A percentile compares a stretch with the other conserved stretches of the same genome.
phyloP scores from a whole-genome alignment of 352 stramenopile species.

The Globisporangium lucens region DNA sequence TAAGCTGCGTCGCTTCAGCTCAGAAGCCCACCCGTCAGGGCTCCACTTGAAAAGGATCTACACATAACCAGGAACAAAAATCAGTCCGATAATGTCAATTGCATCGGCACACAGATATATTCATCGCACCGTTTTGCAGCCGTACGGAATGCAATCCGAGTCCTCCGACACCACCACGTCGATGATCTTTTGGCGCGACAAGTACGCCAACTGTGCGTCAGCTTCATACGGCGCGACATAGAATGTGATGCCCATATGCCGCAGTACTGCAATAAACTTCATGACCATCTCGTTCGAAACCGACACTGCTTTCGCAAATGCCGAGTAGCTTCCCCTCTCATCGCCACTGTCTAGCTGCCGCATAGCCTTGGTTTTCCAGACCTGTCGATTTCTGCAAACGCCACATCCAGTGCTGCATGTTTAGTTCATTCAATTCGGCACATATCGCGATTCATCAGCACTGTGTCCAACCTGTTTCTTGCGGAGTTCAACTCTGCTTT shows the following conservation, averaged over 20 bases:
- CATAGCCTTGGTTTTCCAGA: slow-evolving; percentile 44
- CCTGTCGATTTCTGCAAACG: slow-evolving; percentile 27
- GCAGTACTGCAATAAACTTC: slow-evolving; percentile 58
- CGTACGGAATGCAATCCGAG: slow-evolving; percentile 94
- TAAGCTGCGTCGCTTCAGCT: slow-evolving; percentile 82
- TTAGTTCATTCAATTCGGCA: not conserved
- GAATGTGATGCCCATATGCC: slow-evolving; percentile 80
- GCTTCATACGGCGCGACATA: slow-evolving; percentile 97
- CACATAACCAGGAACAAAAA: not conserved
- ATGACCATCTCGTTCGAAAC: slow-evolving; percentile 80
- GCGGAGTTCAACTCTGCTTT: slow-evolving; percentile 70
- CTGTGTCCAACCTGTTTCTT: slow-evolving; percentile 36
- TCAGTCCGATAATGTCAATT: not conserved
- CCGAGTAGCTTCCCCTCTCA: slow-evolving; percentile 20
- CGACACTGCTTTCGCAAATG: slow-evolving; percentile 49
- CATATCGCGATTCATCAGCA: not conserved
- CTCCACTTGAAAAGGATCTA: slow-evolving; percentile 94
- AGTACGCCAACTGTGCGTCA: slow-evolving; percentile 95
- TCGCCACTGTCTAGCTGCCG: slow-evolving; percentile 25
- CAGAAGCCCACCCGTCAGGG: slow-evolving; percentile 76
- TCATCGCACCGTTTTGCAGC: slow-evolving; percentile 62
- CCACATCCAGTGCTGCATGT: not conserved
- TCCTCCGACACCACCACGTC: slow-evolving; percentile 97
- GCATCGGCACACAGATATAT: not conserved
- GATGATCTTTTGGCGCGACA: slow-evolving; percentile 83